phyloP scores from a whole-genome alignment of 2,329 filamentous ascomycete genomes.

The Exophiala aquamarina region DNA sequence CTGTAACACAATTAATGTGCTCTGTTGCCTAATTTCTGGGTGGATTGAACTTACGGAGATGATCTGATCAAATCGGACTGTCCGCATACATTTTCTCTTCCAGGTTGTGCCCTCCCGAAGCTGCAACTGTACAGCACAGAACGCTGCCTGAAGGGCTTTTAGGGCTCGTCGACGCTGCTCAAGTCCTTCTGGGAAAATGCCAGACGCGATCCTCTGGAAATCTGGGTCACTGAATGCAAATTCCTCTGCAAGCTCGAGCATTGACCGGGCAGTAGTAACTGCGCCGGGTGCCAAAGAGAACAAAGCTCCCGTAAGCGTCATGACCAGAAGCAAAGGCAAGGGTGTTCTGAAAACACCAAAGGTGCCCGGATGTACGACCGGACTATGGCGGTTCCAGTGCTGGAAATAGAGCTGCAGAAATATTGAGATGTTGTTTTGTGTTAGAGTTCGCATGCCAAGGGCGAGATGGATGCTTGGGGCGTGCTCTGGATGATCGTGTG shows the following conservation, averaged over 20 bases:
- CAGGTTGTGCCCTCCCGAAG: neutral
- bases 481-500: too few species aligned
- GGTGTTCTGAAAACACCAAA: conserved; percentile 1
- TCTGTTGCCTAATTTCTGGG: too few species aligned
- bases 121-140: conserved; percentile 5
- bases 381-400: conserved; percentile 11
- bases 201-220: neutral
- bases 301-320: too few species aligned
- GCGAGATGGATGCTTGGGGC: too few species aligned
- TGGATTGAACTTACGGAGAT: too few species aligned
- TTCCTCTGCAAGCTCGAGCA: conserved; percentile 10
- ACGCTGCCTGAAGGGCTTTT: conserved; percentile 2
- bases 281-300: too few species aligned
- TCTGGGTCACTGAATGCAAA: conserved; percentile 1
- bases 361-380: conserved; percentile 2
- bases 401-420: conserved; percentile 9
- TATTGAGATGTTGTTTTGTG: neutral
- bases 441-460: too few species aligned
- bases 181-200: too few species aligned
- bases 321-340: neutral
- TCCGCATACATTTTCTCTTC: neutral
- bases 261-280: neutral
- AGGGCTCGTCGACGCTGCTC: neutral
- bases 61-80: neutral
- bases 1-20: too few species aligned